Evolutionary conservation across 768 basidiomycete species (phyloP).

Genomic region (Agrocybe chaxingu): DNA sequence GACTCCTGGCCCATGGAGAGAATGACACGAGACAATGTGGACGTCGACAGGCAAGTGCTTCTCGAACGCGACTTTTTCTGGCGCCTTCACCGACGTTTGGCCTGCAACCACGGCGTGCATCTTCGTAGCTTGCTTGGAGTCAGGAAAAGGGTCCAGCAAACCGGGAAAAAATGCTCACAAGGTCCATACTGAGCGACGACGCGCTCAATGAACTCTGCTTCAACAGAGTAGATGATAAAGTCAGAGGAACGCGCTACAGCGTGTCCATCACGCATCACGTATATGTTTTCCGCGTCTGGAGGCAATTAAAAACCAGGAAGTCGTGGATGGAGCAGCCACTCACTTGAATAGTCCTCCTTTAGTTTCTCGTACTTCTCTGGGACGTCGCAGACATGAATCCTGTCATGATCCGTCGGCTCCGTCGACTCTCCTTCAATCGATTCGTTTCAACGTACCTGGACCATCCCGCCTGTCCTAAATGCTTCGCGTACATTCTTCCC

Average conservation of each 20-base stretch:
- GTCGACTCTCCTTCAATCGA: not conserved
- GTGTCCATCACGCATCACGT: slow-evolving; percentile 77
- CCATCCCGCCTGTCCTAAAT: slow-evolving; percentile 81
- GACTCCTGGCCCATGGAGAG: slow-evolving; percentile 90
- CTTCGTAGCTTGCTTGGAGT: slow-evolving; percentile 69
- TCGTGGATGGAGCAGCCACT: slow-evolving; percentile 1
- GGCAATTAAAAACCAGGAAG: not conserved
- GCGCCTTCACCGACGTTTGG: slow-evolving; percentile 96
- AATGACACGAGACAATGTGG: slow-evolving; percentile 90
- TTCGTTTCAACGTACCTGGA: slow-evolving; percentile 51
- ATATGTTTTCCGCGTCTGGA: slow-evolving; percentile 57
- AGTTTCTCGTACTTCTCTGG: slow-evolving; percentile 71
- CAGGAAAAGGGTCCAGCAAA: not conserved
- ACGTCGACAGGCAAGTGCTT: slow-evolving; percentile 81
- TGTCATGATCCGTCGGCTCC: slow-evolving; percentile 25
- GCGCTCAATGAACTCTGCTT: slow-evolving; percentile 79
- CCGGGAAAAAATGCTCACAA: slow-evolving; percentile 49
- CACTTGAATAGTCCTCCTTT: slow-evolving; percentile 59
- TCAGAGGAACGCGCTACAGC: slow-evolving; percentile 86
- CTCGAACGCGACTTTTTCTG: slow-evolving; percentile 89
- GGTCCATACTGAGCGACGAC: slow-evolving; percentile 91
- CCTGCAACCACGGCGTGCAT: slow-evolving; percentile 89
- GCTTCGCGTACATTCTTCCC: slow-evolving; percentile 89
- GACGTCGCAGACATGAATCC: slow-evolving; percentile 88
- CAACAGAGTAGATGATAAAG: slow-evolving; percentile 93